Conservation (phyloP, 2,329 filamentous ascomycete genomes). For the Fusarium citri region DNA sequence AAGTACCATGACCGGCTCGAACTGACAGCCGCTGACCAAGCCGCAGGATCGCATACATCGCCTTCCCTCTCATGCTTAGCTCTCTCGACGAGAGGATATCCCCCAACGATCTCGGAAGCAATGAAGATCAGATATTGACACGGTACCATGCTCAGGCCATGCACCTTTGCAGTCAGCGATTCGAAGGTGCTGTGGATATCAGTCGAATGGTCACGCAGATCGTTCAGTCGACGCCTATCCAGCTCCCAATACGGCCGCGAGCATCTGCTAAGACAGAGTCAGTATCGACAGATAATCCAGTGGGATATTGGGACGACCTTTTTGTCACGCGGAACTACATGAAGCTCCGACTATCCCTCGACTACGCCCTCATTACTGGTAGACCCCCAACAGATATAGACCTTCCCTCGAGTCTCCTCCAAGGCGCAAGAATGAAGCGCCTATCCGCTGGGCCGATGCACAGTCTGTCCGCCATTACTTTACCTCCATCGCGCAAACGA, state of each 20-base stretch:
- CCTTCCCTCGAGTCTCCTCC: background rate
- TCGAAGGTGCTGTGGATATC: constrained; percentile 14
- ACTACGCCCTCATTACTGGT: constrained; percentile 9
- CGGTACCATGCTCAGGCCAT: constrained; percentile 18
- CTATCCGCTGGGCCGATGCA: background rate
- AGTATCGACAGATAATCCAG: rapidly evolving
- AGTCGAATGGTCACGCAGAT: constrained; percentile 26
- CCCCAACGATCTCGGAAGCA: background rate
- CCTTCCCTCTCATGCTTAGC: constrained; percentile 22
- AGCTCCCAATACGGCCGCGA: background rate
- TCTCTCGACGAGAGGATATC: constrained; percentile 13
- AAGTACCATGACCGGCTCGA: rapidly evolving
- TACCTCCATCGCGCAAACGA: background rate
- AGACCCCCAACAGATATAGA: constrained; percentile 2
- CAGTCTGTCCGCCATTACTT: background rate
- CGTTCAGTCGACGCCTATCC: constrained; percentile 12
- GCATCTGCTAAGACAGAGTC: rapidly evolving
- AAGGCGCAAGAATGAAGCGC: background rate
- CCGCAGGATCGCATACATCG: constrained; percentile 11
- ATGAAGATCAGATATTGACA: background rate
- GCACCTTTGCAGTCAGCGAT: constrained; percentile 9
- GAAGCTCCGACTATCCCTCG: constrained; percentile 11
- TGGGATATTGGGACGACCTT: constrained; percentile 4
- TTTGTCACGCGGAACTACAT: constrained; percentile 19
- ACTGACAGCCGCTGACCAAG: rapidly evolving